Conservation (phyloP, 2,329 filamentous ascomycete species). For the Colletotrichum aenigma region DNA sequence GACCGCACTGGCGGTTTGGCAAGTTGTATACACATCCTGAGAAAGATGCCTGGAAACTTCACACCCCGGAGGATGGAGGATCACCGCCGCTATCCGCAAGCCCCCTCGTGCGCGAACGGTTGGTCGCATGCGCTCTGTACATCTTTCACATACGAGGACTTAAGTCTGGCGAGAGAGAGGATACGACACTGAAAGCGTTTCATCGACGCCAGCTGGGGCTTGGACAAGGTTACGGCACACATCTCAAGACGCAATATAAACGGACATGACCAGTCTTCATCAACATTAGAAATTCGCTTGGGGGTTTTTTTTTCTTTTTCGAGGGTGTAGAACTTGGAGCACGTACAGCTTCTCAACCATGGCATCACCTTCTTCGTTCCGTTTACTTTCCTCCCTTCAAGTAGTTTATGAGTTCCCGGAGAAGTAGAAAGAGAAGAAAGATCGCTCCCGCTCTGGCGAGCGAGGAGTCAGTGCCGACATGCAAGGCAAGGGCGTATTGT, state of each 20-base stretch:
- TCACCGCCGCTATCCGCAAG: too few relatives aligned
- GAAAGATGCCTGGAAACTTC: not conserved
- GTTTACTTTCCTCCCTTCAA: not conserved
- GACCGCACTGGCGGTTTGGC: not conserved
- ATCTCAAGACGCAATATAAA: not conserved
- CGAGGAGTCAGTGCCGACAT: not conserved
- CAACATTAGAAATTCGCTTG: fast-evolving
- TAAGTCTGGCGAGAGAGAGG: too few relatives aligned
- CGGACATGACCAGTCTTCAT: fast-evolving
- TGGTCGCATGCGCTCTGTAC: too few relatives aligned
- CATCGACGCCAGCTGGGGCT: not conserved
- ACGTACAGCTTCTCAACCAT: not conserved
- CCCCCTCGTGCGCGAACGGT: too few relatives aligned
- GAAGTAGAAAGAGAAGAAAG: not conserved
- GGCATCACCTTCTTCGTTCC: not conserved
- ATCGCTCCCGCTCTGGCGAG: too few relatives aligned
- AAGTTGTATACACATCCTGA: not conserved
- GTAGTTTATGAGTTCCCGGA: not conserved
- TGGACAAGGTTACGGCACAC: not conserved
- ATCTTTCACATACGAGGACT: too few relatives aligned
- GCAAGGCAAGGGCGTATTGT: not conserved
- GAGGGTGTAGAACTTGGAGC: not conserved
- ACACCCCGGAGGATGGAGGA: too few relatives aligned
- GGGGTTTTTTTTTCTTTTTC: not conserved
- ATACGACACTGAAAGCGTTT: too few relatives aligned